Conservation (phyloP, 1,284 basidiomycete genomes). For the Trichosporon faecale region DNA sequence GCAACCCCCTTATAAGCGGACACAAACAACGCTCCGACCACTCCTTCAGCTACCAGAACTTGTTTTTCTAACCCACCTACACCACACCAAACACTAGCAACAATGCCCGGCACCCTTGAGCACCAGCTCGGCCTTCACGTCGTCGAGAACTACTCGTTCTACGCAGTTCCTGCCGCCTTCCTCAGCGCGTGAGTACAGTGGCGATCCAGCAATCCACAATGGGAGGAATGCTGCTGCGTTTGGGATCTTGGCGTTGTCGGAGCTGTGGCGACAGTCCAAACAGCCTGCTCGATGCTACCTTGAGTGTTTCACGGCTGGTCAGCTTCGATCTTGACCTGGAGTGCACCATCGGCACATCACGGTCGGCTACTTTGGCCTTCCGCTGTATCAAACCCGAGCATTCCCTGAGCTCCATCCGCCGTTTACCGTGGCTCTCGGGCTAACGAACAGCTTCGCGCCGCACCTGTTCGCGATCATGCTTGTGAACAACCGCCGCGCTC, state of each 20-base stretch:
- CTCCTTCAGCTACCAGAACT: not conserved
- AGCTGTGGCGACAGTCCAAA: not conserved
- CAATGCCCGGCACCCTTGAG: conserved; percentile 5
- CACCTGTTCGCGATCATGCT: conserved; percentile 23
- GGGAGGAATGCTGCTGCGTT: not conserved
- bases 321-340: not conserved
- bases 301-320: not conserved
- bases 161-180: conserved; percentile 37
- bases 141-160: conserved; percentile 30
- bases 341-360: not conserved
- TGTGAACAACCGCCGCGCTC: conserved; percentile 14
- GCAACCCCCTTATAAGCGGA: not conserved
- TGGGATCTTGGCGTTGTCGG: too few species aligned
- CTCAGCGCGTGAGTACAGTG: conserved; percentile 26
- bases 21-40: not conserved
- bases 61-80: not conserved
- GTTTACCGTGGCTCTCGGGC: not conserved
- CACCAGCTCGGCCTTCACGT: conserved; percentile 7
- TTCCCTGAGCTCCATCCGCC: not conserved
- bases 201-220: not conserved
- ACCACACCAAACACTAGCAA: not conserved
- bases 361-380: not conserved
- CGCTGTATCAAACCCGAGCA: not conserved
- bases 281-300: not conserved
- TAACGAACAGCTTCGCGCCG: conserved; percentile 19